Base-by-base conservation (phyloP, 441 rosid genomes). In the Viola pubescens region DNA sequence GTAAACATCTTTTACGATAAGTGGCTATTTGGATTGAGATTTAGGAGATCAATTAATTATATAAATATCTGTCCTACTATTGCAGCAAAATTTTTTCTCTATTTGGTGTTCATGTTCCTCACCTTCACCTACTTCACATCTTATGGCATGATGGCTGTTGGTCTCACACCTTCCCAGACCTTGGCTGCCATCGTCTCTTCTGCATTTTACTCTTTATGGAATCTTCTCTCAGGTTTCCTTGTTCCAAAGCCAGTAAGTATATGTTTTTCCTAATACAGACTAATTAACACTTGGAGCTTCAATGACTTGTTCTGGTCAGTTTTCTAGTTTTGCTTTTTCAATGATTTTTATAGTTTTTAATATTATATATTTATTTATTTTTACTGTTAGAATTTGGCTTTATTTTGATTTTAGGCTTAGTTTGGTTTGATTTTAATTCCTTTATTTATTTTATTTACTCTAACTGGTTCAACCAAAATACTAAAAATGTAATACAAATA, bases 111-210 rank as follows among this genome's bases (percentile, higher is more conserved):
- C 84, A 78, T 82, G 89, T 92, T 92, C 79, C 89, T 89, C 46
- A 89, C 98, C 4, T 92, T 92, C 88, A 82, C 92, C 9, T 92
- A 81, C 83, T 92, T 79, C 67, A 89, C 98, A 64, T 82, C 81
- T 69, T 89, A 87, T 4, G 97, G 97, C 9, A 86, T 89, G 94
- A 86, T 92, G 98, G 97, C 88, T 8, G 90, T 92, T 59, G 98
- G 94, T 61, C 85, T 92, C 69, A 89, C 96, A 43, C 92, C 97
- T 52, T 69, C 73, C 49, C 94, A 73, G 59, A 88, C 89, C 61
- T 54, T 86, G 75, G 90, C 98, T 0, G 90, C 97, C 0, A 90
- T 89, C 44, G 72, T 89, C 66, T 89, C 97, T 51, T 89, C 97
- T 48, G 94, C 96, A 10, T 87, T 86, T 67, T 89, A 89, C 83